Conservation (phyloP, 2,329 filamentous ascomycete species). For the Ophiostoma quercus region DNA sequence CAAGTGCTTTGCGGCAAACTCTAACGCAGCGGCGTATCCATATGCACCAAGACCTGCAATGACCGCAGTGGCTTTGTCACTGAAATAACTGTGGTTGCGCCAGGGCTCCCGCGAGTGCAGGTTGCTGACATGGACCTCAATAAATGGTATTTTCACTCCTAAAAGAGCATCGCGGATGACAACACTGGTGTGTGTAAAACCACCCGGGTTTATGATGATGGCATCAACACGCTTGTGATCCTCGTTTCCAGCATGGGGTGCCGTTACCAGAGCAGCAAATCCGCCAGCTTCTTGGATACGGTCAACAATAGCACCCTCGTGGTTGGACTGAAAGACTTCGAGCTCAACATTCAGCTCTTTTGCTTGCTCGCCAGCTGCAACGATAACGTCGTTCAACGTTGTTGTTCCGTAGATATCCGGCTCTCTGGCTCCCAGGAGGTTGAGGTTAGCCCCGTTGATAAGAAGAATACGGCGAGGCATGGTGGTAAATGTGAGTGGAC, state of each 20-base stretch:
- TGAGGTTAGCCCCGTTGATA: slow-evolving; percentile 79
- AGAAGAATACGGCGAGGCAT: slow-evolving; percentile 55
- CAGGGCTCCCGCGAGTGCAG: slow-evolving; percentile 66
- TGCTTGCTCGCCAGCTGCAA: slow-evolving; percentile 46
- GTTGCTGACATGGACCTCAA: slow-evolving; percentile 74
- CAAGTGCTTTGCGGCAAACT: neutral
- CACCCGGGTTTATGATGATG: slow-evolving; percentile 71
- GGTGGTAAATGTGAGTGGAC: neutral
- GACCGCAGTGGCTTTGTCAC: slow-evolving; percentile 69
- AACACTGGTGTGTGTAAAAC: slow-evolving; percentile 70
- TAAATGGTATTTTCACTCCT: slow-evolving; percentile 64
- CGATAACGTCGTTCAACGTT: slow-evolving; percentile 59
- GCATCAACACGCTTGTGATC: slow-evolving; percentile 45
- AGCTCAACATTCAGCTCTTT: slow-evolving; percentile 44
- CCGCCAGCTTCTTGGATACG: slow-evolving; percentile 52
- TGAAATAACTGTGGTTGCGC: slow-evolving; percentile 64
- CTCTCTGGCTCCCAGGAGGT: slow-evolving; percentile 70
- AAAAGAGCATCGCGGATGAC: slow-evolving; percentile 68
- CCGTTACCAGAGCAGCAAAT: slow-evolving; percentile 7
- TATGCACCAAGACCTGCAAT: slow-evolving; percentile 63
- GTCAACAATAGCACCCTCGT: slow-evolving; percentile 69
- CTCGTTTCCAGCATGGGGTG: neutral
- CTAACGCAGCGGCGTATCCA: slow-evolving; percentile 57
- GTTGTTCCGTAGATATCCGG: slow-evolving; percentile 67
- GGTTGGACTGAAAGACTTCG: slow-evolving; percentile 66